Percentiles rank a stretch among this genome's conserved stretches.
These are phyloP conservation scores for Suillus weaverae DNA, from an alignment of 768 basidiomycete genomes.

Conservation along the genomic window DNA sequence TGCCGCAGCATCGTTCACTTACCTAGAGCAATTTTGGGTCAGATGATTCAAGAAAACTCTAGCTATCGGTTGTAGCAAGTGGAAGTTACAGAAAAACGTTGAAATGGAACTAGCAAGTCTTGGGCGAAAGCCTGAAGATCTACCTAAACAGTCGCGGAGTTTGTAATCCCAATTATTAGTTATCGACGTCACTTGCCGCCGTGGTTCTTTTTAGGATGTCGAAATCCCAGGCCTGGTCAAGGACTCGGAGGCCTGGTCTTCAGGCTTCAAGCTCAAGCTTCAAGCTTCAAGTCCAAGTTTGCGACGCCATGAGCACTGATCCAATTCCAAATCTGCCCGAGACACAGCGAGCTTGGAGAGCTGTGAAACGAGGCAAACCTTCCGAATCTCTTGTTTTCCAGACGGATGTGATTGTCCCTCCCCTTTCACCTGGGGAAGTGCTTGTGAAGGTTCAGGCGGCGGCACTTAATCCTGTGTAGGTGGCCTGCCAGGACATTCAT, in stretches of 20 bases:
- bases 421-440: constrained; percentile 41
- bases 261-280: too few relatives aligned
- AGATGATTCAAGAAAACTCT: neutral
- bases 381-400: constrained; percentile 29
- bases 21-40: neutral
- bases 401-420: constrained; percentile 31
- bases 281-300: neutral
- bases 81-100: neutral
- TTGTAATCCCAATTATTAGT: neutral
- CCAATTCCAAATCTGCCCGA: constrained; percentile 13
- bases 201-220: too few relatives aligned
- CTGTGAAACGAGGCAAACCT: constrained; percentile 31
- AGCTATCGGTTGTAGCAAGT: neutral
- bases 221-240: neutral
- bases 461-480: constrained; percentile 70
- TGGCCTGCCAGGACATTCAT: constrained; percentile 1
- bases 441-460: constrained; percentile 53
- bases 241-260: too few relatives aligned
- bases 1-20: neutral
- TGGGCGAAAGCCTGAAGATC: neutral
- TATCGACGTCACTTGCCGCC: neutral
- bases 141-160: neutral
- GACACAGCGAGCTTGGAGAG: constrained; percentile 33
- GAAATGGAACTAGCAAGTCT: neutral
- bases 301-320: neutral